Base-by-base conservation (phyloP, 345 rosid genomes). In the Syzygium aromaticum region DNA sequence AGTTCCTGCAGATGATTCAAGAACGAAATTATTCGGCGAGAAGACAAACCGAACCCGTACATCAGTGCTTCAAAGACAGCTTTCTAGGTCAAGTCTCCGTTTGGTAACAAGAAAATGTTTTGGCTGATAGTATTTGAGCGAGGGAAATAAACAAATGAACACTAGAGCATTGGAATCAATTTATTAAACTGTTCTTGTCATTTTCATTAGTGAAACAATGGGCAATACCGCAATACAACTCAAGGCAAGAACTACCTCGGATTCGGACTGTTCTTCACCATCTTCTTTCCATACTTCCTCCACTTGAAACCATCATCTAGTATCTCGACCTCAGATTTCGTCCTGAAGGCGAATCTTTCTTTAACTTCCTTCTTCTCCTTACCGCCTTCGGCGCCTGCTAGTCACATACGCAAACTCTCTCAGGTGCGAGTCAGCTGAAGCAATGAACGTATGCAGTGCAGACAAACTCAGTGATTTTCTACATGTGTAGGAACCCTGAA, bases 211-310 rank as follows among this genome's bases (percentile, higher is more conserved):
- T 27, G 17, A 30, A 84, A 84, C 27, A 5, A 33, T 3, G 28
- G 59, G 43, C 59, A 51, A 84, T 84, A 52, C 59, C 15, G 59
- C 46, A n/a, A 84, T 53, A 27, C 86, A 28, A 52, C 61, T 52
- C 49, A 38, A 38, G 21, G 49, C 82, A 19, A 73, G 82, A 73
- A 73, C 25, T 91, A 97, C 99, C 99, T 98, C 15, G 99, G 99
- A 84, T 98, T 91, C 7, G 98, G 96, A 89, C 96, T 96, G 92
- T 95, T 93, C 90, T 96, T 98, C 53, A 98, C 99, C 98, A 94
- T 95, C 91, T 98, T 98, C 95, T 96, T 98, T 51, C 99, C 99
- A 85, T 98, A 98, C 88, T 98, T 98, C 89, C 99, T 94, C 99
- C 99, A 98, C 90, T 89, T 98, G 93, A 86, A 98, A 4, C 99